phyloP scores from a whole-genome alignment of 1,284 basidiomycete species.

The Rhodotorula sp. region DNA sequence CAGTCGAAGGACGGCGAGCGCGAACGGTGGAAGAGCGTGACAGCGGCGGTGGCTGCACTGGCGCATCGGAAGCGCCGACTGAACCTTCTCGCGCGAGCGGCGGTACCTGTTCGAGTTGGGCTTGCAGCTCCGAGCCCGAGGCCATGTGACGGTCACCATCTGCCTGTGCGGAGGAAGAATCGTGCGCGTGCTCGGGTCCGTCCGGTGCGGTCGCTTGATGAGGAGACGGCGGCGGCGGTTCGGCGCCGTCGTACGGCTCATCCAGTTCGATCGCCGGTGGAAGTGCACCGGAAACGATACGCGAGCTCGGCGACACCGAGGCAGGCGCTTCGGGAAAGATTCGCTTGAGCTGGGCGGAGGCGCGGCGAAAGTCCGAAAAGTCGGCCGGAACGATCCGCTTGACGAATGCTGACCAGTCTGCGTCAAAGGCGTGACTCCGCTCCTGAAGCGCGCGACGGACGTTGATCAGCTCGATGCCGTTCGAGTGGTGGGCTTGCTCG shows the following conservation, averaged over 20 bases:
- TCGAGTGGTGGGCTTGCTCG: slow-evolving; percentile 71
- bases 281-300: slow-evolving; percentile 38
- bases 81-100: too few relatives aligned
- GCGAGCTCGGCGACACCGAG: slow-evolving; percentile 47
- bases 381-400: slow-evolving; percentile 53
- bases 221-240: not conserved
- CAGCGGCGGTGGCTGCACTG: not conserved
- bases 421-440: slow-evolving; percentile 94
- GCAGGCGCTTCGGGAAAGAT: slow-evolving; percentile 53
- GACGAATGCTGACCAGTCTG: slow-evolving; percentile 63
- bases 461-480: slow-evolving; percentile 50
- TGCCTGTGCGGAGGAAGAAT: too few relatives aligned
- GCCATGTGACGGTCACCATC: too few relatives aligned
- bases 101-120: too few relatives aligned
- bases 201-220: too few relatives aligned
- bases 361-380: slow-evolving; percentile 48
- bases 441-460: slow-evolving; percentile 86
- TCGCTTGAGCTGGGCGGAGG: slow-evolving; percentile 53
- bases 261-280: slow-evolving; percentile 48
- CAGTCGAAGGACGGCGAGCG: not conserved
- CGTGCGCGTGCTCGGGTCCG: too few relatives aligned
- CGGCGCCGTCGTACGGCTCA: slow-evolving; percentile 12
- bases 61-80: not conserved
- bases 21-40: not conserved
- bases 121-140: too few relatives aligned